Conservation (phyloP, 73 alveolate species). For the Tetrahymena thermophila region DNA sequence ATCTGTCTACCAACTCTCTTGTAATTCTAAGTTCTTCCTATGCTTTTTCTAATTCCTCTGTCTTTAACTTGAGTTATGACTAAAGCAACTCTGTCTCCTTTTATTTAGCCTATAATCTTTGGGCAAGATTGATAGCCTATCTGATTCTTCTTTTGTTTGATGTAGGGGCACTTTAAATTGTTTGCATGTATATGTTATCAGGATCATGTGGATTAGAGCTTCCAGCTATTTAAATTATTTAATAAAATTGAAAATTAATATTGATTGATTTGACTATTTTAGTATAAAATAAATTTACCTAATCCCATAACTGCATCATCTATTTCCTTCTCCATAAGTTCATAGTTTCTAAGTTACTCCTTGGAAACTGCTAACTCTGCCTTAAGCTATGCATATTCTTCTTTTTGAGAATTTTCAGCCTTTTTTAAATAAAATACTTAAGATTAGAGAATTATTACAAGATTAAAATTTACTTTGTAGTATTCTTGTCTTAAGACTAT, state of each 20-base stretch:
- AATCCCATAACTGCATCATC: slow-evolving; percentile 77
- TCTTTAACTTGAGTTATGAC: slow-evolving; percentile 30
- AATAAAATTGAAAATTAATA: not conserved
- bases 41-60: slow-evolving; percentile 45
- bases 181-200: slow-evolving; percentile 43
- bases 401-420: slow-evolving; percentile 13
- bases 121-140: slow-evolving; percentile 68
- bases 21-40: slow-evolving; percentile 51
- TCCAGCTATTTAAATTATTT: slow-evolving; percentile 1
- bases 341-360: slow-evolving; percentile 76
- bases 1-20: slow-evolving; percentile 52
- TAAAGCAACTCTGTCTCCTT: slow-evolving; percentile 57
- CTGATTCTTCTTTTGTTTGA: slow-evolving; percentile 77
- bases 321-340: slow-evolving; percentile 74
- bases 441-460: not conserved
- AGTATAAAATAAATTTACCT: slow-evolving; percentile 3
- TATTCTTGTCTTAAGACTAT: slow-evolving; percentile 73
- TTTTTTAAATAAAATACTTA: not conserved
- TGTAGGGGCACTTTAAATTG: slow-evolving; percentile 62
- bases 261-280: not conserved
- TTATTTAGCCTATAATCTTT: slow-evolving; percentile 64
- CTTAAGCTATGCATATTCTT: slow-evolving; percentile 54
- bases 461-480: slow-evolving; percentile 53
- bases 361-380: slow-evolving; percentile 75
- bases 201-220: slow-evolving; percentile 51